These are phyloP conservation scores for Magnaporthiopsis poae DNA, from an alignment of 2,329 filamentous ascomycete species.

Conservation along the genomic window DNA sequence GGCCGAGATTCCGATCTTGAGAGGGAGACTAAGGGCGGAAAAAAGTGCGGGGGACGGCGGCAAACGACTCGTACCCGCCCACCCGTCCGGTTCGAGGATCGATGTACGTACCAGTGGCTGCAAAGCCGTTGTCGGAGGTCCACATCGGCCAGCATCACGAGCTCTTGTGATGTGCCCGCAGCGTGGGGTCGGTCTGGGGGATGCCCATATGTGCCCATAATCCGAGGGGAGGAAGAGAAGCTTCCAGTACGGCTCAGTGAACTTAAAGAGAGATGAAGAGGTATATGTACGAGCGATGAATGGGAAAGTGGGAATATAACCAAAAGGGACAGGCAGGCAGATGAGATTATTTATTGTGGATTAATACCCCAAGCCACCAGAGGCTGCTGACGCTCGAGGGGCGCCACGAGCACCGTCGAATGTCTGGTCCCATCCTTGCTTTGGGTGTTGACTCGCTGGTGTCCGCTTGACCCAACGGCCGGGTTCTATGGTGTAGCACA, in stretches of 20 bases:
- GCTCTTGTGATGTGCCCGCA: not conserved
- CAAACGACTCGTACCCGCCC: not conserved
- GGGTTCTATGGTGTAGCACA: not conserved
- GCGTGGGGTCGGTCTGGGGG: not conserved
- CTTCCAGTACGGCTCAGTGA: not conserved
- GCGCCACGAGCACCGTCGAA: too few relatives aligned
- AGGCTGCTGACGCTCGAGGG: not conserved
- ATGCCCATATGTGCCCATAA: not conserved
- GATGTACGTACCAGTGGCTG: not conserved
- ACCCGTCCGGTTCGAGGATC: not conserved
- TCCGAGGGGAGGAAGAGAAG: not conserved
- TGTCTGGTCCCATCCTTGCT: too few relatives aligned
- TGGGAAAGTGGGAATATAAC: not conserved
- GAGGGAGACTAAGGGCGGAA: not conserved
- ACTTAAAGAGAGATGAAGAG: not conserved
- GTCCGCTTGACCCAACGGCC: not conserved
- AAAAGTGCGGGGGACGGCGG: not conserved
- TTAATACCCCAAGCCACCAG: not conserved
- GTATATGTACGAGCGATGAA: not conserved
- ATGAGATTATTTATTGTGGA: not conserved
- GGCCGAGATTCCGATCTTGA: not conserved
- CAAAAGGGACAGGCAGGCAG: too few relatives aligned
- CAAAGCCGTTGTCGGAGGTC: not conserved
- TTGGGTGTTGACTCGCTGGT: not conserved
- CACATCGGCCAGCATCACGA: not conserved